Conservation (phyloP, 2,329 filamentous ascomycete species). For the Neopestalotiopsis clavispora region DNA sequence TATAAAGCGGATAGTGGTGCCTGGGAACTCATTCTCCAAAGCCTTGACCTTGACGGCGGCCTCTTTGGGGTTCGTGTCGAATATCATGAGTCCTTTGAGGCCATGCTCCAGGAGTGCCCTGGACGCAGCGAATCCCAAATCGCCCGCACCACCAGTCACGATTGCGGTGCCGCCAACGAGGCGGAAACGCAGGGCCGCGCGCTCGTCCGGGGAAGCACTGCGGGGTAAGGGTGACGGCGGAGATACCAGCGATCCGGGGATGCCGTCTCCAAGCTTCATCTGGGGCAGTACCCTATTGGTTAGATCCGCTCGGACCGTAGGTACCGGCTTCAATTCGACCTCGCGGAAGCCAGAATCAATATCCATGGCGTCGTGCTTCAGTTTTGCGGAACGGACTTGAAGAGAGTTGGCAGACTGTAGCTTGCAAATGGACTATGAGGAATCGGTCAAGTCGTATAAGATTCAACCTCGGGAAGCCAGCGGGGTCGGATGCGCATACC, state of each 20-base stretch:
- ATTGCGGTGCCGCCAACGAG: conserved; percentile 36
- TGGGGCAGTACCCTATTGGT: conserved; percentile 29
- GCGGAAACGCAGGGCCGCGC: conserved; percentile 33
- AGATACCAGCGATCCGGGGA: conserved; percentile 27
- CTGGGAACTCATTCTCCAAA: conserved; percentile 60
- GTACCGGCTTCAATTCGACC: conserved; percentile 23
- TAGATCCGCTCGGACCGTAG: conserved; percentile 31
- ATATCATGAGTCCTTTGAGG: conserved; percentile 35
- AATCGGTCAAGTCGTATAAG: background rate
- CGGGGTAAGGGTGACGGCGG: conserved; percentile 30
- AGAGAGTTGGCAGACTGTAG: background rate
- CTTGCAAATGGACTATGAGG: background rate
- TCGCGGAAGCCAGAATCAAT: conserved; percentile 8
- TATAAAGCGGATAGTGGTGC: conserved; percentile 51
- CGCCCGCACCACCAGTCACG: conserved; percentile 35
- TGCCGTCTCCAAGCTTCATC: conserved; percentile 30
- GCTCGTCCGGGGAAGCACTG: conserved; percentile 24
- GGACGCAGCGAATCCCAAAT: conserved; percentile 33
- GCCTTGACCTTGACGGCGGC: conserved; percentile 42
- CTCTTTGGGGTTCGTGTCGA: conserved; percentile 34
- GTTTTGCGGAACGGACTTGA: background rate
- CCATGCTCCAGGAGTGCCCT: conserved; percentile 38
- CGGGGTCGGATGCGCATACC: too few species aligned
- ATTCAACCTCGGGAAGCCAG: too few species aligned
- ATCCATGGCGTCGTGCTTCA: conserved; percentile 4